Conservation (phyloP, 345 rosid genomes). For the Gossypium anomalum region DNA sequence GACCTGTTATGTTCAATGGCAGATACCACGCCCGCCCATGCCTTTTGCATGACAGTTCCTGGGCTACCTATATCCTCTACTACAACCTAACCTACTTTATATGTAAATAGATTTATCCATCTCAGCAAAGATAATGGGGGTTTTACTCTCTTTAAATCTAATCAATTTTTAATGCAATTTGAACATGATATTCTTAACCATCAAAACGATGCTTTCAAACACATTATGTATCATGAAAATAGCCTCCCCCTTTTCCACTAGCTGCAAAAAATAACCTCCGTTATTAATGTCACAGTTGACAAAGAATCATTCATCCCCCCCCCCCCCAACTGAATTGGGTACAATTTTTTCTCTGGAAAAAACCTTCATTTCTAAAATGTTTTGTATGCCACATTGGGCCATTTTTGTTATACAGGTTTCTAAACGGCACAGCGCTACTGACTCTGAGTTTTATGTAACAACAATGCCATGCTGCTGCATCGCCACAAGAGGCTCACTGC, state of each 20-base stretch:
- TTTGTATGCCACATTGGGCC: constrained; percentile 12
- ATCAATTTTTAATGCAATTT: too few relatives aligned
- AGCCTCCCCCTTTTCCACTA: neutral
- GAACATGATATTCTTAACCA: too few relatives aligned
- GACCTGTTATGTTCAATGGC: too few relatives aligned
- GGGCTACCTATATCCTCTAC: too few relatives aligned
- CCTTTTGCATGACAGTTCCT: too few relatives aligned
- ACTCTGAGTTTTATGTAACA: constrained; percentile 18
- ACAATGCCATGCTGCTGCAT: constrained; percentile 67
- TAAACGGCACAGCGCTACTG: neutral
- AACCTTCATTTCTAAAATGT: neutral
- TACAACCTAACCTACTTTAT: too few relatives aligned
- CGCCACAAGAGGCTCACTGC: constrained; percentile 72
- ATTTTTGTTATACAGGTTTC: constrained; percentile 7
- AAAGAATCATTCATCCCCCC: constrained; percentile 21
- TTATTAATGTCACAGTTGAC: constrained; percentile 8
- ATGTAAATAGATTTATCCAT: too few relatives aligned
- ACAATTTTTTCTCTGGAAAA: neutral
- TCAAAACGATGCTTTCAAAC: too few relatives aligned
- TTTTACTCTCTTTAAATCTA: too few relatives aligned
- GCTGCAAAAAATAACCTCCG: constrained; percentile 2
- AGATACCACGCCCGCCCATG: too few relatives aligned
- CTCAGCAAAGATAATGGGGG: too few relatives aligned
- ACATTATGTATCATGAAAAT: too few relatives aligned
- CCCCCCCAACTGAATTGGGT: neutral